Conservation (phyloP, 441 rosid genomes). For the Arabidopsis lyrata region DNA sequence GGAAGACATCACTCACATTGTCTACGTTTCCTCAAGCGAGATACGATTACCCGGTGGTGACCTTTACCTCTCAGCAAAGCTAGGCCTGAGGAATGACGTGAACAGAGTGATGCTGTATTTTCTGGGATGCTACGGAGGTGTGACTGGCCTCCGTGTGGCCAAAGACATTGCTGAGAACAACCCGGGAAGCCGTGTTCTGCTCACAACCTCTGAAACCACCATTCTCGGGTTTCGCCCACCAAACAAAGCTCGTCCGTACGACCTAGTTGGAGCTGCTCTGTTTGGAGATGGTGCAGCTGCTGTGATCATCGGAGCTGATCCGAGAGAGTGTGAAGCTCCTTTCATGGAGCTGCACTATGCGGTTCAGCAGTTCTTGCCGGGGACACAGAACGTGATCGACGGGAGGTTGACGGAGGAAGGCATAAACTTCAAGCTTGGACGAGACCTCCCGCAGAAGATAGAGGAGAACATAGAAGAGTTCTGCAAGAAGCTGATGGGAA, state of each 20-base stretch:
- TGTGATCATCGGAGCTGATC: slow-evolving; percentile 74
- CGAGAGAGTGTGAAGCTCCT: slow-evolving; percentile 62
- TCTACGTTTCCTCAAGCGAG: slow-evolving; percentile 92
- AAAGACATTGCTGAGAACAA: slow-evolving; percentile 95
- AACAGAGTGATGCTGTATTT: slow-evolving; percentile 88
- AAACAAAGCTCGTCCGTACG: slow-evolving; percentile 79
- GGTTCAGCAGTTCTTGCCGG: slow-evolving; percentile 82
- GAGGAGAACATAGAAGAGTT: slow-evolving; percentile 82
- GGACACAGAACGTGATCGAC: slow-evolving; percentile 73
- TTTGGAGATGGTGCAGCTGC: slow-evolving; percentile 96
- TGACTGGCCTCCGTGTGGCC: slow-evolving; percentile 87
- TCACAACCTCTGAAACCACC: slow-evolving; percentile 87
- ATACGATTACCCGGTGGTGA: slow-evolving; percentile 90
- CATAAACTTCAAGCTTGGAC: slow-evolving; percentile 76
- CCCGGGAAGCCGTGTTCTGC: slow-evolving; percentile 79
- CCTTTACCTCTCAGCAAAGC: slow-evolving; percentile 71
- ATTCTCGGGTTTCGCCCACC: slow-evolving; percentile 91
- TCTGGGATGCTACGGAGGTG: slow-evolving; percentile 90
- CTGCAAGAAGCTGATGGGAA: slow-evolving; percentile 67
- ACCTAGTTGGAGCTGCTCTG: slow-evolving; percentile 90
- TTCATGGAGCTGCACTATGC: slow-evolving; percentile 85
- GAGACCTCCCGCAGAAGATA: slow-evolving; percentile 82
- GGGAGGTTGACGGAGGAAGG: slow-evolving; percentile 84
- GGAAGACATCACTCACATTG: slow-evolving; percentile 79
- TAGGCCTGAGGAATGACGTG: slow-evolving; percentile 76